Percentiles rank a stretch among this genome's conserved stretches.
These are phyloP conservation scores for Hortiboletus flavorubellus DNA, from an alignment of 768 basidiomycete genomes.

Conservation along the genomic window DNA sequence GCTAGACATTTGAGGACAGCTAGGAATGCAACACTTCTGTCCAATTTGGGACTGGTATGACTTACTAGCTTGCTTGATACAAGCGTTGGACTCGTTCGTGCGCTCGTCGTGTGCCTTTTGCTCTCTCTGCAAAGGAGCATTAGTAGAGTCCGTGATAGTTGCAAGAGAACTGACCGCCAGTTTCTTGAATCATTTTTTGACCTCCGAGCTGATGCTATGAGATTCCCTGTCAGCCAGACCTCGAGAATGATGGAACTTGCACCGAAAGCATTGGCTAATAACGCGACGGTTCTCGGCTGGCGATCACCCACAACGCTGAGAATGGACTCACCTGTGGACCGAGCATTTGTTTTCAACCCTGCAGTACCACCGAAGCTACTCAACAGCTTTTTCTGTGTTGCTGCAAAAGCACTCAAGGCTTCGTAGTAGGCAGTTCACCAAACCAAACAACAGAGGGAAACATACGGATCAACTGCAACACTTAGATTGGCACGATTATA, in stretches of 20 bases:
- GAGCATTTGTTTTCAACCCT: constrained; percentile 52
- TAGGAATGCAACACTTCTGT: neutral
- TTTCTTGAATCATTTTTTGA: constrained; percentile 87
- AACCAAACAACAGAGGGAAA: no score
- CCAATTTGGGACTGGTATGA: neutral
- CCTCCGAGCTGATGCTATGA: constrained; percentile 57
- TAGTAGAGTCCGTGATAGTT: neutral
- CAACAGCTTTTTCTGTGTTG: constrained; percentile 70
- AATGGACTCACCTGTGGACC: constrained; percentile 55
- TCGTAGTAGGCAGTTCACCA: constrained; percentile 50
- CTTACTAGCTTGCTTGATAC: constrained; percentile 73
- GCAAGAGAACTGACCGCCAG: constrained; percentile 52
- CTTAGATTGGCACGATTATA: no score
- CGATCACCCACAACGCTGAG: neutral
- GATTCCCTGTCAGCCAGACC: constrained; percentile 66
- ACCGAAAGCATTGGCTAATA: constrained; percentile 60
- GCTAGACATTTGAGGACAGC: constrained; percentile 45
- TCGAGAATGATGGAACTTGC: constrained; percentile 67
- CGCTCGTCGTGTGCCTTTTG: constrained; percentile 75
- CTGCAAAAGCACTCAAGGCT: constrained; percentile 55
- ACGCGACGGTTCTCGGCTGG: neutral
- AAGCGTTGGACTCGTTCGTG: constrained; percentile 61
- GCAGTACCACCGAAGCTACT: constrained; percentile 69
- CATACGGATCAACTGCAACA: no score
- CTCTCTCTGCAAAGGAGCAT: constrained; percentile 56